phyloP scores from a whole-genome alignment of 768 basidiomycete species.

The Amanita polypyramis region DNA sequence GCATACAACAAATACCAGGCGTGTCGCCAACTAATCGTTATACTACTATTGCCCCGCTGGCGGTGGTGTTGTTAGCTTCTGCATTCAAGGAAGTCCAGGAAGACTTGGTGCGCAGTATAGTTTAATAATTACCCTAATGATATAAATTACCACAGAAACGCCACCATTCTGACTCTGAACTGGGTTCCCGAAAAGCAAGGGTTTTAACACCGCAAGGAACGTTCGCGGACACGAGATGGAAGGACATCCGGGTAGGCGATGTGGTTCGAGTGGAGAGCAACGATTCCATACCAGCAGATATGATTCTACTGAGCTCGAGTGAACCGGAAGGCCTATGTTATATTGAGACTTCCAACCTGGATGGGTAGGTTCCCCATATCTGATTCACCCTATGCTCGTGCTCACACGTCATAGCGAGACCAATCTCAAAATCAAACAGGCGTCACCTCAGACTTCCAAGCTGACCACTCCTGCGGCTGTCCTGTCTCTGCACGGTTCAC shows the following conservation, averaged over 20 bases:
- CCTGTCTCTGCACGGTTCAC: slow-evolving; percentile 61
- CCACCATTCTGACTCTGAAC: slow-evolving; percentile 87
- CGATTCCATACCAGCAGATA: slow-evolving; percentile 93
- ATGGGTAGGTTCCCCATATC: slow-evolving; percentile 52
- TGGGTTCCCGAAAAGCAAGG: slow-evolving; percentile 77
- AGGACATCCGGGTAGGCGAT: slow-evolving; percentile 84
- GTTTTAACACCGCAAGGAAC: slow-evolving; percentile 52
- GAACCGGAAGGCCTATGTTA: slow-evolving; percentile 98
- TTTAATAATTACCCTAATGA: neutral
- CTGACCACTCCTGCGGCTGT: slow-evolving; percentile 75
- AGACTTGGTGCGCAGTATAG: slow-evolving; percentile 58
- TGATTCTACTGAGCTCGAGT: slow-evolving; percentile 77
- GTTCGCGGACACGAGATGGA: slow-evolving; percentile 78
- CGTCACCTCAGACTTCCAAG: slow-evolving; percentile 66
- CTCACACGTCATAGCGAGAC: slow-evolving; percentile 58
- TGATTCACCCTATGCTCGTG: neutral
- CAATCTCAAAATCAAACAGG: slow-evolving; percentile 98
- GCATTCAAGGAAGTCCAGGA: slow-evolving; percentile 95
- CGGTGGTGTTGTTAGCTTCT: slow-evolving; percentile 80
- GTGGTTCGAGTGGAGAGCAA: slow-evolving; percentile 84
- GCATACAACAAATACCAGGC: slow-evolving; percentile 95
- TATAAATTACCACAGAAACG: slow-evolving; percentile 60
- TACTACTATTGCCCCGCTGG: slow-evolving; percentile 90
- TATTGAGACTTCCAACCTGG: slow-evolving; percentile 95
- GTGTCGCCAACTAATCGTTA: slow-evolving; percentile 94